Conservation (phyloP, 306 rosid genomes). For the Dicorynia guianensis region DNA sequence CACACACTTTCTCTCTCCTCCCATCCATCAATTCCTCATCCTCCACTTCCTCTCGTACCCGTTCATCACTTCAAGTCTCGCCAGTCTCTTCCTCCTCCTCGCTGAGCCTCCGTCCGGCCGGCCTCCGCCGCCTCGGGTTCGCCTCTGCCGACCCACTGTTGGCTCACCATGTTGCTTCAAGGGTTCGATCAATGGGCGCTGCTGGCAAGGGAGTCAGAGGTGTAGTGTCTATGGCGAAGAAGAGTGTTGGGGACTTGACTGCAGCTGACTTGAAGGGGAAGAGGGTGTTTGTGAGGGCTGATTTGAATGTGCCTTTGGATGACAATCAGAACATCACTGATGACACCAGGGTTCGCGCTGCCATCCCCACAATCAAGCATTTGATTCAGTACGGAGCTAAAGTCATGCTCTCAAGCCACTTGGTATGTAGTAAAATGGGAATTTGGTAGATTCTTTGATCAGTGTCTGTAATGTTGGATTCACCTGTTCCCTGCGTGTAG, state of each 20-base stretch:
- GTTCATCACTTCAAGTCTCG: constrained; percentile 58
- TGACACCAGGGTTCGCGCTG: constrained; percentile 95
- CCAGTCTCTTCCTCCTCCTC: constrained; percentile 53
- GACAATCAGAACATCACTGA: constrained; percentile 92
- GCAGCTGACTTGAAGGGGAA: constrained; percentile 82
- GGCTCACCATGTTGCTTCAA: constrained; percentile 68
- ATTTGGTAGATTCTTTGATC: constrained; percentile 6
- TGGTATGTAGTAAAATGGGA: constrained; percentile 57
- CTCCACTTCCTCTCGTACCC: constrained; percentile 42
- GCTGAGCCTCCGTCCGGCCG: constrained; percentile 60
- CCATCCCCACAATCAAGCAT: constrained; percentile 89
- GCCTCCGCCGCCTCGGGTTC: constrained; percentile 72
- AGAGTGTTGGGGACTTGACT: constrained; percentile 84
- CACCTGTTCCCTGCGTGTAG: neutral
- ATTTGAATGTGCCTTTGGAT: constrained; percentile 90
- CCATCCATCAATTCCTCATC: constrained; percentile 58
- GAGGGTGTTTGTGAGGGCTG: constrained; percentile 91
- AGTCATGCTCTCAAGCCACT: constrained; percentile 88
- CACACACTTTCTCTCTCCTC: constrained; percentile 59
- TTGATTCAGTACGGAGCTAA: constrained; percentile 86
- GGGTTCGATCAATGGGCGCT: constrained; percentile 47
- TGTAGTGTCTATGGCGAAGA: constrained; percentile 86
- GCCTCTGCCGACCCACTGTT: constrained; percentile 79
- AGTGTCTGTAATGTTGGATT: neutral
- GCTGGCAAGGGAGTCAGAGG: constrained; percentile 60